Conservation (phyloP, 139 green algal species). For the Dunaliella primolecta region DNA sequence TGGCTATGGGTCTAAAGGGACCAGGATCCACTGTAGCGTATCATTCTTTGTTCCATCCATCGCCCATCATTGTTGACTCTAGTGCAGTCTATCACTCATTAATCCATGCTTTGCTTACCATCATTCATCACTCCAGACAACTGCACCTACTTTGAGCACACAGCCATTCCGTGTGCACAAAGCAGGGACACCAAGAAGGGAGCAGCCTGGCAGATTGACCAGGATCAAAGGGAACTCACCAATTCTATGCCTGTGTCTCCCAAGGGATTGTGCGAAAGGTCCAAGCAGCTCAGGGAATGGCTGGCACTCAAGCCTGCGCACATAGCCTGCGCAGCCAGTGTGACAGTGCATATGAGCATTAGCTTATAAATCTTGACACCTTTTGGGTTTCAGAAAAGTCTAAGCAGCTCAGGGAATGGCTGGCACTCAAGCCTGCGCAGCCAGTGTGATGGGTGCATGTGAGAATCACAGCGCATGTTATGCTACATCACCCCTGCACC, state of each 20-base stretch:
- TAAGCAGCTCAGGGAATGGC: not conserved
- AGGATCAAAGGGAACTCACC: not conserved
- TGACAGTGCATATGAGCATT: not conserved
- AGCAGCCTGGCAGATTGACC: not conserved
- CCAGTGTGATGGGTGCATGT: not conserved
- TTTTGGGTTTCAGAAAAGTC: too few relatives aligned
- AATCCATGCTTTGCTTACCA: not conserved
- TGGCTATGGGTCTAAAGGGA: too few relatives aligned
- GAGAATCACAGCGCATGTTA: too few relatives aligned
- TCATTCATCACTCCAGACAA: not conserved
- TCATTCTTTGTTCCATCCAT: not conserved
- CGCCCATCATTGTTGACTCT: not conserved
- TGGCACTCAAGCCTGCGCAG: not conserved
- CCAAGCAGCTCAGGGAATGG: constrained; percentile 4
- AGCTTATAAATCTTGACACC: not conserved
- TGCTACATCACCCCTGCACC: too few relatives aligned
- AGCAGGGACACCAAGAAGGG: not conserved
- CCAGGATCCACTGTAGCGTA: too few relatives aligned
- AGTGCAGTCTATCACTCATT: not conserved
- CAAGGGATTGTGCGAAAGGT: constrained; percentile 4
- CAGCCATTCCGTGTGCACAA: not conserved
- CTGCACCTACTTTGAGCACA: not conserved
- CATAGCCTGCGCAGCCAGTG: constrained; percentile 4
- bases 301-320: not conserved
- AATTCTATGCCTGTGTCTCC: constrained; percentile 4